These are phyloP conservation scores for Fusarium proliferatum DNA, from an alignment of 2,329 filamentous ascomycete species.

Conservation along the genomic window DNA sequence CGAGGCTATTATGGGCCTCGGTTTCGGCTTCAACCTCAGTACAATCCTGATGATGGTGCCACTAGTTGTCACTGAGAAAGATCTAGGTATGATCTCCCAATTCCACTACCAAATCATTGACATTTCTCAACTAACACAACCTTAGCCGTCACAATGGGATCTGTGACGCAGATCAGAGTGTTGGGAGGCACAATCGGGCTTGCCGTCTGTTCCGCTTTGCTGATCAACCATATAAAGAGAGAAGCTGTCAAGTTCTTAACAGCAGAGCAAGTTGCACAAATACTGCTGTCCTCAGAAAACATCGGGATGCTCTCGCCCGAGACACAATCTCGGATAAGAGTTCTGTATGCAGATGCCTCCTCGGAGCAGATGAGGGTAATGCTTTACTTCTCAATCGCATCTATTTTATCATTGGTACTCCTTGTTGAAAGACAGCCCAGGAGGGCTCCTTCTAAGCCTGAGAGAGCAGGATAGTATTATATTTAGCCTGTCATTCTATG, in stretches of 20 bases:
- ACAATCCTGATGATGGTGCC: conserved; percentile 27
- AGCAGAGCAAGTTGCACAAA: neutral
- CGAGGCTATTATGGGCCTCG: conserved; percentile 27
- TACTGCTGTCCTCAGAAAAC: neutral
- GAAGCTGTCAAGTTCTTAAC: neutral
- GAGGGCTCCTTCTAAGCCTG: neutral
- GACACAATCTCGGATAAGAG: neutral
- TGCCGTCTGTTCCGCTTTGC: conserved; percentile 8
- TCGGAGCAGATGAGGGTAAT: neutral
- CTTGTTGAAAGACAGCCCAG: neutral
- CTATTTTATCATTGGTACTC: neutral
- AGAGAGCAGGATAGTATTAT: neutral
- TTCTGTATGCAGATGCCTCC: neutral
- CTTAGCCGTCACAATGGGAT: conserved; percentile 31
- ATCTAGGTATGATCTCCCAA: neutral
- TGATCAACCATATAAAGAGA: conserved; percentile 1
- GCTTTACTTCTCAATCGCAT: conserved; percentile 1
- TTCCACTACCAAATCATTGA: rapidly evolving
- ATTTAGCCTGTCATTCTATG: rapidly evolving
- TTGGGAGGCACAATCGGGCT: conserved; percentile 34
- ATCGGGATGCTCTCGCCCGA: neutral
- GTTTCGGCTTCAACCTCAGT: conserved; percentile 24
- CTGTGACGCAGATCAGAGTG: conserved; percentile 24
- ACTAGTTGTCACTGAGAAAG: conserved; percentile 7
- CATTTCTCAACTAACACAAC: neutral